phyloP scores from a whole-genome alignment of 139 green algal species.

The Coelastrella sp. region DNA sequence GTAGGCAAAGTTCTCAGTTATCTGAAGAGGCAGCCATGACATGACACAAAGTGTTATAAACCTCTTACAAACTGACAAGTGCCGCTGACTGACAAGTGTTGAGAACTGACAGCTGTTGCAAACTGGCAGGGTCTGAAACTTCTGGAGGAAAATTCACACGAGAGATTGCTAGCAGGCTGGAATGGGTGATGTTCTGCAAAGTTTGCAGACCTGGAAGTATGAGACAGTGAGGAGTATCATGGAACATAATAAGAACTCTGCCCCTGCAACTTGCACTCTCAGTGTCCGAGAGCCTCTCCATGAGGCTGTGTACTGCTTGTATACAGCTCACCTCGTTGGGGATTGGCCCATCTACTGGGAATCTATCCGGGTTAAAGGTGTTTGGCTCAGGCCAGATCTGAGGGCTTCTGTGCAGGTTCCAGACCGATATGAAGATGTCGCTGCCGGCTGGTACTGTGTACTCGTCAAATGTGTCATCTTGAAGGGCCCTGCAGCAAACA shows the following conservation, averaged over 20 bases:
- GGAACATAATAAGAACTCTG: no score
- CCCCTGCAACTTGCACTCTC: no score
- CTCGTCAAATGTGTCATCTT: conserved; percentile 65
- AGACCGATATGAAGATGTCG: conserved; percentile 93
- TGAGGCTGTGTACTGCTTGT: not conserved
- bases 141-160: no score
- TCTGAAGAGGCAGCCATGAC: conserved; percentile 1
- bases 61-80: no score
- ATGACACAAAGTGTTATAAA: not conserved
- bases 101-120: no score
- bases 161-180: no score
- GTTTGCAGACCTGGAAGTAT: no score
- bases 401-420: conserved; percentile 89
- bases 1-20: conserved; percentile 79
- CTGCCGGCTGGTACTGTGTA: conserved; percentile 64
- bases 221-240: no score
- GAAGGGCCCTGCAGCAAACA: conserved; percentile 32
- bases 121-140: no score
- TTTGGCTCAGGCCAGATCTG: conserved; percentile 80
- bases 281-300: not conserved
- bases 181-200: no score
- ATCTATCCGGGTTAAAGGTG: conserved; percentile 81
- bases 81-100: no score
- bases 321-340: conserved; percentile 74
- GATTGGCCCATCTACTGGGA: conserved; percentile 72